Conservation (phyloP, 2,329 filamentous ascomycete genomes). For the Phoma herbarum region DNA sequence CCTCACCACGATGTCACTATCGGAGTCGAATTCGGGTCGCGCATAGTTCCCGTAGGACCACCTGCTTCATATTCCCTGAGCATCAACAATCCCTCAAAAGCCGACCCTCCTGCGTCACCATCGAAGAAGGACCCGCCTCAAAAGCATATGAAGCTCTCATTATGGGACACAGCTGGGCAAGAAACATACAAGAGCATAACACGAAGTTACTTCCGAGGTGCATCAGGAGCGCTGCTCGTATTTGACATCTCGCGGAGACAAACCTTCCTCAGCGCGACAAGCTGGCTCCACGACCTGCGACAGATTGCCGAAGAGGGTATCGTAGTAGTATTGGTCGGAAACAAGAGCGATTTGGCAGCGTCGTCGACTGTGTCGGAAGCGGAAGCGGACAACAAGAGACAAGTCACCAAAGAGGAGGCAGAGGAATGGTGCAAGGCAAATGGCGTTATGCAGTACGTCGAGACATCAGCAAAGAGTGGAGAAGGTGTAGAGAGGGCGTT, state of each 20-base stretch:
- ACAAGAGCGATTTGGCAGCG: constrained; percentile 84
- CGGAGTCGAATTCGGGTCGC: constrained; percentile 93
- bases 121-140: constrained; percentile 54
- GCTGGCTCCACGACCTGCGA: constrained; percentile 92
- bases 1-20: constrained; percentile 97
- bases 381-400: constrained; percentile 69
- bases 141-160: constrained; percentile 89
- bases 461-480: constrained; percentile 95
- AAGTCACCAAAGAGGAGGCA: constrained; percentile 84
- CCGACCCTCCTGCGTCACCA: constrained; percentile 25
- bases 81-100: constrained; percentile 59
- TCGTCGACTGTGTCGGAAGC: constrained; percentile 50
- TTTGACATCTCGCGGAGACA: constrained; percentile 89
- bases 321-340: constrained; percentile 92
- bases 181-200: constrained; percentile 98
- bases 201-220: constrained; percentile 89
- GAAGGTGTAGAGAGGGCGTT: constrained; percentile 95
- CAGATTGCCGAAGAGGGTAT: constrained; percentile 97
- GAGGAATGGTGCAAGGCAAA: constrained; percentile 88
- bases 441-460: constrained; percentile 90
- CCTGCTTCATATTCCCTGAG: constrained; percentile 71
- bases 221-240: constrained; percentile 80
- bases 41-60: constrained; percentile 89
- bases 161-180: constrained; percentile 97
- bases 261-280: constrained; percentile 87